Percentiles rank a stretch among this genome's conserved stretches.
Conservation (phyloP, 2,329 filamentous ascomycete genomes). For the Magnaporthales sp. region DNA sequence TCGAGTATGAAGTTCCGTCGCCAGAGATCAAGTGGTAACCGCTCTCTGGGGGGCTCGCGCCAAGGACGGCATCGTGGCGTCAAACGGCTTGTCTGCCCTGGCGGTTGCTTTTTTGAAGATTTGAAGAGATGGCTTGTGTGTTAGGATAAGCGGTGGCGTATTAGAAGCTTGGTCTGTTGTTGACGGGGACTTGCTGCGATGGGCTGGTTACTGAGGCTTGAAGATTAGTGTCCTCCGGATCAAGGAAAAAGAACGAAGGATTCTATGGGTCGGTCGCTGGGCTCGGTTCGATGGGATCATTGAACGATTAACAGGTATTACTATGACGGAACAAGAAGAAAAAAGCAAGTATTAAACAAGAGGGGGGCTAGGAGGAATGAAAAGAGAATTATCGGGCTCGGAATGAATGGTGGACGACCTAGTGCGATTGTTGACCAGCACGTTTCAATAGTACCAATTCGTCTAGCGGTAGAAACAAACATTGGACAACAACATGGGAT, state of each 20-base stretch:
- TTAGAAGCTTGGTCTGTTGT: background rate
- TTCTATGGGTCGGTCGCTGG: background rate
- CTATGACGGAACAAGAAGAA: background rate
- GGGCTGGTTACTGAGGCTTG: background rate
- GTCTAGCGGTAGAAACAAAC: background rate
- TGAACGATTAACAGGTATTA: background rate
- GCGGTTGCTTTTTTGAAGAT: background rate
- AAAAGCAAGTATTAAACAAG: background rate
- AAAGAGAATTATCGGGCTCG: background rate
- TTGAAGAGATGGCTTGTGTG: background rate
- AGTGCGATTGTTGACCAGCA: background rate
- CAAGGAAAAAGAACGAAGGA: no score
- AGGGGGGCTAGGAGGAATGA: background rate
- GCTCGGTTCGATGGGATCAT: background rate
- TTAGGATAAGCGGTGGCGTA: background rate
- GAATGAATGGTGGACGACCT: background rate
- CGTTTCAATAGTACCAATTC: background rate
- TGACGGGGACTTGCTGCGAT: background rate
- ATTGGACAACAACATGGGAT: background rate
- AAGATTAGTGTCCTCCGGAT: background rate
- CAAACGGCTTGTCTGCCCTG: background rate
- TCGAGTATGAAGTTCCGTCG: background rate
- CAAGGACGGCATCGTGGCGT: conserved; percentile 16
- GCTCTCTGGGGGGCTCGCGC: conserved; percentile 1
- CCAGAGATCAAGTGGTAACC: background rate